Conservation (phyloP, 2,329 filamentous ascomycete genomes). For the Claviceps fusiformis region DNA sequence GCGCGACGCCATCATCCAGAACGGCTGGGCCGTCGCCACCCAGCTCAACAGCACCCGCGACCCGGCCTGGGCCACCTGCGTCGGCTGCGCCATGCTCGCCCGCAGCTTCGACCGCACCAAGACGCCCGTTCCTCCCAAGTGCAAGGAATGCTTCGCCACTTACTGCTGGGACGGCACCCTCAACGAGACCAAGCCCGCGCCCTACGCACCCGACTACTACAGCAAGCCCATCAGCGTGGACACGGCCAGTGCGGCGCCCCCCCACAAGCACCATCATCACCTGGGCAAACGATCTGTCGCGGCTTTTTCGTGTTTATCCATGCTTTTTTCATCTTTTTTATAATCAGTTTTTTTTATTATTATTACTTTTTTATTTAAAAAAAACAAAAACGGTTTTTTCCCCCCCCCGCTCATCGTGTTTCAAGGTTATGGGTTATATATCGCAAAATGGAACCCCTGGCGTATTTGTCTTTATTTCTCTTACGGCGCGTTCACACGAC, state of each 20-base stretch:
- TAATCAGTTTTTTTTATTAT: neutral
- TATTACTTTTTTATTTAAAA: neutral
- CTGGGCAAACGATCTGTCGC: constrained; percentile 1
- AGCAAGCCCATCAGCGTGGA: constrained; percentile 14
- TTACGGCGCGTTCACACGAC: too few species aligned
- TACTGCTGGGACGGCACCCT: constrained; percentile 92
- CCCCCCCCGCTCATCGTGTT: too few species aligned
- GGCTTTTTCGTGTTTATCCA: neutral
- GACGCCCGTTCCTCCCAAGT: constrained; percentile 55
- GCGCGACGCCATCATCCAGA: constrained; percentile 70
- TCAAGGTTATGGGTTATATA: too few species aligned
- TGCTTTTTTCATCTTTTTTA: constrained; percentile 9
- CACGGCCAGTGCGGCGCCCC: constrained; percentile 7
- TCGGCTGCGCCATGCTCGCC: constrained; percentile 74
- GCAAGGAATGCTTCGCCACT: constrained; percentile 57
- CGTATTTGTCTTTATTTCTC: too few species aligned
- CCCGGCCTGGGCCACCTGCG: constrained; percentile 63
- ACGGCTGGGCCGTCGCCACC: constrained; percentile 75
- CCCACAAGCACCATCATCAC: neutral
- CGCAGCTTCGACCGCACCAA: constrained; percentile 61
- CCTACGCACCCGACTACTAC: constrained; percentile 17
- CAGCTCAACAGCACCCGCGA: constrained; percentile 70
- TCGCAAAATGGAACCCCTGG: too few species aligned
- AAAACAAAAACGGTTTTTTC: too few species aligned
- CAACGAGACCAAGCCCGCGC: constrained; percentile 19